Base-by-base conservation (phyloP, 2,329 filamentous ascomycete genomes). In the Rugonectria rugulosa region DNA sequence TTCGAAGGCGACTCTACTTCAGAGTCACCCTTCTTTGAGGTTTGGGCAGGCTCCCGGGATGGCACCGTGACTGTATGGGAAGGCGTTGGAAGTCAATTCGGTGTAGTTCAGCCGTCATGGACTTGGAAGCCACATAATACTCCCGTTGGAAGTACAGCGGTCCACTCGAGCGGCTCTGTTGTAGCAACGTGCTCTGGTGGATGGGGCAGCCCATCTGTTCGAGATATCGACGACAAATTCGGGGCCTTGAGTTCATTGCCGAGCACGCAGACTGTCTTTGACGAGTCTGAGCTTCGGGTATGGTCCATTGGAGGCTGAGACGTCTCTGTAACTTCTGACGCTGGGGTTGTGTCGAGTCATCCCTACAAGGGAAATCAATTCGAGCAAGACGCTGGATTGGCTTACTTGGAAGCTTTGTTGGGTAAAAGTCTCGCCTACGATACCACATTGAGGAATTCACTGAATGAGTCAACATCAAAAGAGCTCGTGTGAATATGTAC, bases 11-110 rank as follows among this genome's bases (percentile, higher is more conserved):
- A 66, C 4, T 67, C 64, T 0, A 71, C 69, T 12, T 63, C 59
- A 0, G 54, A 62, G 3, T 51, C 58, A 0, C 73, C 73, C 2
- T 78, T 79, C 2, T 86, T 85, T 58, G 86, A 88, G 68, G 77
- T 88, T 40, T 88, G 86, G 86, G 82, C 82, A 6, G 86, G 86
- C 2, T 79, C 81, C 1, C 75, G 77, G 37, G 74, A 79, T 57
- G 85, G 86, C 2, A 66, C 71, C 3, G 80, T 86, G n/a, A 75
- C 76, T 38, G 79, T 87, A 6, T 88, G 84, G 81, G 82, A 88
- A 37, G 76, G 76, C 10, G 79, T 86, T 0, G 84, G 85, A 21
- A 72, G 68, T 32, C 61, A 59, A 3, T 77, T 75, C 38, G 84
- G 83, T 14, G 71, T 74, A 6, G 66, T 76, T 19, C 66, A 73